Evolutionary conservation across 106 monocot species (phyloP).

Genomic region (Iris macrosiphon): DNA sequence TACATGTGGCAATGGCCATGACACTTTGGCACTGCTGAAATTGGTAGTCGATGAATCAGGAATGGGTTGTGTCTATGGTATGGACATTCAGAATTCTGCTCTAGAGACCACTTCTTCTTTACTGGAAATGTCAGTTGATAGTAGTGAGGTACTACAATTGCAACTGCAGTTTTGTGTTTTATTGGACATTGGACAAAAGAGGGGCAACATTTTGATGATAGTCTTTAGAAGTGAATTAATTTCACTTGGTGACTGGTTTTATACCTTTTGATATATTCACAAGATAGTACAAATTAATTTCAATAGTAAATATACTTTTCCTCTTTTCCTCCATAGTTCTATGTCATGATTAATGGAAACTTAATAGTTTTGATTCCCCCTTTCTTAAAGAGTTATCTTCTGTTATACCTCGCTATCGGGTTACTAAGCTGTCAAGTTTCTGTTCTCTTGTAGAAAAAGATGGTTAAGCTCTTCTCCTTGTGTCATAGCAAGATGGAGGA

Average conservation of each 20-base stretch:
- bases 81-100: constrained; percentile 78
- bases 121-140: constrained; percentile 32
- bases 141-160: constrained; percentile 36
- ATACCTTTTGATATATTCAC: too few species aligned
- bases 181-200: not conserved
- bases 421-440: not conserved
- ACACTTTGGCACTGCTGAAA: constrained; percentile 84
- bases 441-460: constrained; percentile 37
- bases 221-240: not conserved
- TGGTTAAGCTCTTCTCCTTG: constrained; percentile 51
- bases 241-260: not conserved
- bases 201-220: not conserved
- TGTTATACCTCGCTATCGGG: not conserved
- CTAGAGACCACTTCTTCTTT: constrained; percentile 62
- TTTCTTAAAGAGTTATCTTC: too few species aligned
- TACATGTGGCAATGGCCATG: constrained; percentile 96
- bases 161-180: not conserved
- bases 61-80: constrained; percentile 69
- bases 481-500: constrained; percentile 97
- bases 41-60: constrained; percentile 64
- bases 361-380: too few species aligned
- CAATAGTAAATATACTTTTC: too few species aligned
- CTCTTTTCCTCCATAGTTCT: too few species aligned
- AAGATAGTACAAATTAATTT: too few species aligned
- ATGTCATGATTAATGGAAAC: too few species aligned